A percentile compares a stretch with the other conserved stretches of the same genome.
Conservation (phyloP, 176 grass and related monocot species). For the Elaeis guineensis region DNA sequence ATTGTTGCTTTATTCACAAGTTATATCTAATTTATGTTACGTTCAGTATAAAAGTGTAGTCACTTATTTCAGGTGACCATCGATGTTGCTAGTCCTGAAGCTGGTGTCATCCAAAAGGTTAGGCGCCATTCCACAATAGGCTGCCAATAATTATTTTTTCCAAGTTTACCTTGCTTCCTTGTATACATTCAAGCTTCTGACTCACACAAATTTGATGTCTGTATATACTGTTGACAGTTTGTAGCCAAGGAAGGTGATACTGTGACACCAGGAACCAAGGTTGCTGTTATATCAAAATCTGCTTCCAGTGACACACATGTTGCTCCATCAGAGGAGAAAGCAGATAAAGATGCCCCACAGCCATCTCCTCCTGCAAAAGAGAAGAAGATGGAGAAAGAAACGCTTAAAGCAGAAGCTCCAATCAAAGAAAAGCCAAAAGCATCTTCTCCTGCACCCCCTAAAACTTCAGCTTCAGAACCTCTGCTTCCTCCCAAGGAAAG, state of each 20-base stretch:
- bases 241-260: slow-evolving; percentile 86
- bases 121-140: neutral
- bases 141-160: no score
- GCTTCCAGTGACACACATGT: slow-evolving; percentile 74
- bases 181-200: no score
- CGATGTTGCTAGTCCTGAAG: slow-evolving; percentile 75
- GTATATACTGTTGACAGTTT: slow-evolving; percentile 29
- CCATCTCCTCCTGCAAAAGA: slow-evolving; percentile 16
- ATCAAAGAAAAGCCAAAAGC: slow-evolving; percentile 43
- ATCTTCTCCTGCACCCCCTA: slow-evolving; percentile 26
- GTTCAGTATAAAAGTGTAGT: no score
- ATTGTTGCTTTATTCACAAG: neutral
- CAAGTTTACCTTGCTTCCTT: no score
- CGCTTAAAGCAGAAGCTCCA: slow-evolving; percentile 33
- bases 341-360: slow-evolving; percentile 42
- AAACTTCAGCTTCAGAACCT: slow-evolving; percentile 72
- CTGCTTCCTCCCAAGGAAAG: slow-evolving; percentile 96
- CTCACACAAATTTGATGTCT: no score
- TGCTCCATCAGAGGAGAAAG: slow-evolving; percentile 76
- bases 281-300: slow-evolving; percentile 93
- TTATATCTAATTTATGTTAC: neutral
- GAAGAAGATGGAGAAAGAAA: slow-evolving; percentile 36
- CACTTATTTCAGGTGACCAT: slow-evolving; percentile 70
- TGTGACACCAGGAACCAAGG: slow-evolving; percentile 85
- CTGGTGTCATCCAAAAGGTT: slow-evolving; percentile 89